Conservation (phyloP, 805 yeast species). For the Clavispora fructus region DNA sequence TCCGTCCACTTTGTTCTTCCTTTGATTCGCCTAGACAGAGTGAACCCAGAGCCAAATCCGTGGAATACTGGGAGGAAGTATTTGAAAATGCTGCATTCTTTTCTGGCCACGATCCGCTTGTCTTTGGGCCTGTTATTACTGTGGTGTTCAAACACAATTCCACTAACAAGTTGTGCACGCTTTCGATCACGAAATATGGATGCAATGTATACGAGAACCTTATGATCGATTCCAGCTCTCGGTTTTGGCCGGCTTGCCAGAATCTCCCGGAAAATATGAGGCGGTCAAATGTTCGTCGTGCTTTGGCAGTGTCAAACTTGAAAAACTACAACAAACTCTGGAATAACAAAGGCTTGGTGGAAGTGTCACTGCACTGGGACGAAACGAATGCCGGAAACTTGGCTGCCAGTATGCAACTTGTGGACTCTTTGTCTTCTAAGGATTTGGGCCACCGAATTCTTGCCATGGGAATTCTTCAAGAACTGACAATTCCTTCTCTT, state of each 20-base stretch:
- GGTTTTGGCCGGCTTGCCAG: conserved; percentile 74
- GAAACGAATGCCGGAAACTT: conserved; percentile 80
- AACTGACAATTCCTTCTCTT: conserved; percentile 44
- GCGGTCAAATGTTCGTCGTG: conserved; percentile 58
- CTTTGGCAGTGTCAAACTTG: conserved; percentile 70
- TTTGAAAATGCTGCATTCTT: conserved; percentile 50
- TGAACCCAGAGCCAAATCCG: neutral
- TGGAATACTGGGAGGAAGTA: conserved; percentile 35
- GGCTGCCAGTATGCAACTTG: conserved; percentile 59
- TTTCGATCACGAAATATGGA: conserved; percentile 63
- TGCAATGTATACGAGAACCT: conserved; percentile 36
- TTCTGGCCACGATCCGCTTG: conserved; percentile 40
- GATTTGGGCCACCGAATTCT: conserved; percentile 54
- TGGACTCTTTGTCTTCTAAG: conserved; percentile 48
- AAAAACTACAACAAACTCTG: conserved; percentile 60
- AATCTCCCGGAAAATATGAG: conserved; percentile 50
- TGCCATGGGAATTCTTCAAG: conserved; percentile 54
- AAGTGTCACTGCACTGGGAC: conserved; percentile 51
- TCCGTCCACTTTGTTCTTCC: conserved; percentile 24
- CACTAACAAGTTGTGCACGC: conserved; percentile 45
- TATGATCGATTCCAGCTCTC: conserved; percentile 35
- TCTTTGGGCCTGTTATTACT: conserved; percentile 43
- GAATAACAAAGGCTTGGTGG: conserved; percentile 24
- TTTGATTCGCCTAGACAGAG: conserved; percentile 11
- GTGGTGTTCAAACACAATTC: conserved; percentile 47